Percentiles rank a stretch among this genome's conserved stretches.
Conservation (phyloP, 163 green algal genomes). For the Coccomyxa subellipsoidea region DNA sequence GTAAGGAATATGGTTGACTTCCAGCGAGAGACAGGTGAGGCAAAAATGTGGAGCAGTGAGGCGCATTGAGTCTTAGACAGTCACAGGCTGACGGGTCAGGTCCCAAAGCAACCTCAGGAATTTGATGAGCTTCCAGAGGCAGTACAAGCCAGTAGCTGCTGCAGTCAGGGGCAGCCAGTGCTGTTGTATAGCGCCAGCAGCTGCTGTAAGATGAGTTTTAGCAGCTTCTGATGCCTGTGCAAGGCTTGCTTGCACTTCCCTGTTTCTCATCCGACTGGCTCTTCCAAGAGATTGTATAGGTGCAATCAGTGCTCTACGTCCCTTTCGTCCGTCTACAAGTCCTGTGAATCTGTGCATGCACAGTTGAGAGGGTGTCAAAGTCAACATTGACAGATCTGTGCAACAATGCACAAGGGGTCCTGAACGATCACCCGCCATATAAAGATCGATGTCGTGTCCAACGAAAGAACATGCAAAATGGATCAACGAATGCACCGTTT, state of each 20-base stretch:
- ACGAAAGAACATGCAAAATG: too few species aligned
- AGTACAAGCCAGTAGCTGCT: not conserved
- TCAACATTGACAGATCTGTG: too few species aligned
- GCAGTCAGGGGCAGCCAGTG: not conserved
- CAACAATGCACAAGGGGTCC: too few species aligned
- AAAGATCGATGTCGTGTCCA: too few species aligned
- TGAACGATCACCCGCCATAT: too few species aligned
- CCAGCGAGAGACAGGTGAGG: too few species aligned
- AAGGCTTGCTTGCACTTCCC: not conserved
- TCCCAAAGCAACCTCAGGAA: not conserved
- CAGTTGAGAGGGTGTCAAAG: too few species aligned
- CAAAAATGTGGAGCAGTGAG: too few species aligned
- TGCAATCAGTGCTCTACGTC: not conserved
- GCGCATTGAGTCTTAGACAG: too few species aligned
- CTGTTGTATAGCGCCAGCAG: not conserved
- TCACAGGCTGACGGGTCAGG: not conserved
- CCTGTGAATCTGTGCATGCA: too few species aligned
- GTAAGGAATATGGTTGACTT: too few species aligned
- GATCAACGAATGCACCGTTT: too few species aligned
- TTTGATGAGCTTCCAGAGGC: not conserved
- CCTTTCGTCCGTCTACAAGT: not conserved
- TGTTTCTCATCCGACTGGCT: not conserved
- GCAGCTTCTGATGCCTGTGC: not conserved
- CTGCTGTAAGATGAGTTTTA: not conserved
- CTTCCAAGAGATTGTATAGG: not conserved